Evolutionary conservation across 2,329 filamentous ascomycete genomes (phyloP).

Genomic region (Xylariaceae sp.): DNA sequence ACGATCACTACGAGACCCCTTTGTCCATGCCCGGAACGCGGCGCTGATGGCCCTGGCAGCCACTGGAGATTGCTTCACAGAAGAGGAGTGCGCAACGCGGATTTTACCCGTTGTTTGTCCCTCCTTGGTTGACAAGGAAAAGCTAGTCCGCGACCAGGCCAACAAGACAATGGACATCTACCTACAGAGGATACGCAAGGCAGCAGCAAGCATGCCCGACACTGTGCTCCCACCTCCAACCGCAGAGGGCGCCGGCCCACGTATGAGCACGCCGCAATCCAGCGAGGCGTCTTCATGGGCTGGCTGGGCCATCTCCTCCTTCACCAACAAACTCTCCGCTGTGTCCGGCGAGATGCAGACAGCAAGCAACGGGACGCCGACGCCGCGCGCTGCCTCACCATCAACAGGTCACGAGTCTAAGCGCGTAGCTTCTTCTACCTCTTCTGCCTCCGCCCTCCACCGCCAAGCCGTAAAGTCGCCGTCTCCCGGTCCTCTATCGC

Average conservation of each 20-base stretch:
- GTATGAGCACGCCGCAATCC: conserved; percentile 80
- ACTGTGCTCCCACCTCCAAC: conserved; percentile 71
- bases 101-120: conserved; percentile 86
- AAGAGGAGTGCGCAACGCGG: conserved; percentile 86
- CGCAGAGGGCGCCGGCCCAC: conserved; percentile 60
- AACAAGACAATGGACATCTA: conserved; percentile 89
- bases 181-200: conserved; percentile 79
- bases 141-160: conserved; percentile 89
- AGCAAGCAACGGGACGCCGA: conserved; percentile 53
- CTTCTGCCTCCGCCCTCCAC: conserved; percentile 65
- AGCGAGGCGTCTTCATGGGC: conserved; percentile 74
- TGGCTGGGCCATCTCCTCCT: conserved; percentile 98
- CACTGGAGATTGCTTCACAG: conserved; percentile 83
- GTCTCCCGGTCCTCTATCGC: conserved; percentile 51
- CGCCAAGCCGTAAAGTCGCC: conserved; percentile 65
- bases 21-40: conserved; percentile 91
- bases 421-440: conserved; percentile 44
- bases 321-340: conserved; percentile 89
- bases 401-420: conserved; percentile 48
- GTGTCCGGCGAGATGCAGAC: conserved; percentile 87
- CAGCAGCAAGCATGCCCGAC: conserved; percentile 79
- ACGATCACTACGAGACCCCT: conserved; percentile 87
- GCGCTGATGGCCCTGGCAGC: conserved; percentile 84
- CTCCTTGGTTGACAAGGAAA: conserved; percentile 91
- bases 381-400: conserved; percentile 48